Evolutionary conservation across 176 grass and related monocot species (phyloP).

Genomic region (Themeda triandra): DNA sequence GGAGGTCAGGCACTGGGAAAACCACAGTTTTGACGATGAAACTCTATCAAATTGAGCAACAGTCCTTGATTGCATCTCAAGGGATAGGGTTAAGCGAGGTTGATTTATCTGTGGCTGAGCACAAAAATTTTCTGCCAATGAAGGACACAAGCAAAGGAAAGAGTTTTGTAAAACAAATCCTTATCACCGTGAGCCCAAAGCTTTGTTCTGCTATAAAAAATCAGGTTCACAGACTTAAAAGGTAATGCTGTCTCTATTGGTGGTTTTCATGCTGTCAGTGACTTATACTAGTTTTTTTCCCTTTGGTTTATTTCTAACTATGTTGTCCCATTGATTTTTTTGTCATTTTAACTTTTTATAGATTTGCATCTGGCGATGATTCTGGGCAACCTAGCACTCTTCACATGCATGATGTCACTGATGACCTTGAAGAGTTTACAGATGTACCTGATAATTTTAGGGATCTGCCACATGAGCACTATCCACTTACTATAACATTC

Average conservation of each 20-base stretch:
- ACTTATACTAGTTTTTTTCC: no score
- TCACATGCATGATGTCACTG: conserved; percentile 54
- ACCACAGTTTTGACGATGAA: conserved; percentile 88
- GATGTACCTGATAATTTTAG: conserved; percentile 66
- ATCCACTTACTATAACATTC: conserved; percentile 81
- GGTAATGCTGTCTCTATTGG: no score
- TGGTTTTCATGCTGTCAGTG: no score
- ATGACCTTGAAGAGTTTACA: conserved; percentile 56
- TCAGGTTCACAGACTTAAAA: conserved; percentile 57
- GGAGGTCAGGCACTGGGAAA: conserved; percentile 86
- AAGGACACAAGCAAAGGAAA: background rate
- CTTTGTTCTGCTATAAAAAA: conserved; percentile 77
- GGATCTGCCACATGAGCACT: conserved; percentile 32
- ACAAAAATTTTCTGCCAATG: background rate
- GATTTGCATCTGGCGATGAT: conserved; percentile 46
- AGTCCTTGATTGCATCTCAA: conserved; percentile 57
- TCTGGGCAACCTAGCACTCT: conserved; percentile 30
- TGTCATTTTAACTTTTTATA: conserved; percentile 29
- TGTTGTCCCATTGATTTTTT: no score
- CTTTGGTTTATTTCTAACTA: no score
- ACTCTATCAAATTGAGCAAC: conserved; percentile 69
- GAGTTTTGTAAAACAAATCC: conserved; percentile 64
- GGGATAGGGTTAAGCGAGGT: conserved; percentile 18
- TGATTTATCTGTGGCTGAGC: conserved; percentile 2
- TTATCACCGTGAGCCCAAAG: conserved; percentile 88